These are phyloP conservation scores for Epichloe gansuensis DNA, from an alignment of 2,329 filamentous ascomycete genomes.

Conservation along the genomic window DNA sequence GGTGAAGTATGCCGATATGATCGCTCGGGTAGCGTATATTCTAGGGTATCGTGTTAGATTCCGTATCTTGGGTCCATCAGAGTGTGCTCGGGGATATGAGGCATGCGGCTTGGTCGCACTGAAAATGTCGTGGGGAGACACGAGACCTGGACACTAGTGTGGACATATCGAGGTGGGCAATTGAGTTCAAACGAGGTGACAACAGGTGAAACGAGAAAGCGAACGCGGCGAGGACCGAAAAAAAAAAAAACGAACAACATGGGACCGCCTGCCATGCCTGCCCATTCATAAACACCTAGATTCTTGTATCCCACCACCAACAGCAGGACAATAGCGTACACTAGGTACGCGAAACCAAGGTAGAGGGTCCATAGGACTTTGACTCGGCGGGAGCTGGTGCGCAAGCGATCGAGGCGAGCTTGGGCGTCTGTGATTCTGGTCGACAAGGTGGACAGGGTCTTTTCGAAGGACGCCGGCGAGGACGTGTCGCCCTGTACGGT, in stretches of 20 bases:
- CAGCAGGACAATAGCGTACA: slow-evolving; percentile 68
- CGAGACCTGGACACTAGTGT: too few relatives aligned
- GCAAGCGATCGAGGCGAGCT: slow-evolving; percentile 58
- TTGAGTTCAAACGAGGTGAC: too few relatives aligned
- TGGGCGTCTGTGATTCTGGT: slow-evolving; percentile 68
- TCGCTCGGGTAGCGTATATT: slow-evolving; percentile 64
- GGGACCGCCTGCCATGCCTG: slow-evolving; percentile 64
- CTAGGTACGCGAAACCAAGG: slow-evolving; percentile 76
- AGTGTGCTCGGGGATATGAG: background rate
- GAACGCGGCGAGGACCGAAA: background rate
- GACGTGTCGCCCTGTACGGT: slow-evolving; percentile 53
- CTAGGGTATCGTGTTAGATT: slow-evolving; percentile 28
- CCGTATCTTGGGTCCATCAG: background rate
- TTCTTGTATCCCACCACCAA: slow-evolving; percentile 76
- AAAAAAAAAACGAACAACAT: slow-evolving; percentile 44
- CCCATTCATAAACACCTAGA: slow-evolving; percentile 66
- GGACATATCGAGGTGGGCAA: too few relatives aligned
- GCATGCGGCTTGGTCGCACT: too few relatives aligned
- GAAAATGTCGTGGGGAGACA: too few relatives aligned
- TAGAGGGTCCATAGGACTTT: slow-evolving; percentile 87
- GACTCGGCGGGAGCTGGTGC: slow-evolving; percentile 60
- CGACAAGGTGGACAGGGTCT: slow-evolving; percentile 69
- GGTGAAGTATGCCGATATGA: slow-evolving; percentile 59
- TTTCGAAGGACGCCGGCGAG: slow-evolving; percentile 88
- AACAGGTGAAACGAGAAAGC: too few relatives aligned